phyloP scores from a whole-genome alignment of 345 rosid species.

The Dipteronia dyeriana region DNA sequence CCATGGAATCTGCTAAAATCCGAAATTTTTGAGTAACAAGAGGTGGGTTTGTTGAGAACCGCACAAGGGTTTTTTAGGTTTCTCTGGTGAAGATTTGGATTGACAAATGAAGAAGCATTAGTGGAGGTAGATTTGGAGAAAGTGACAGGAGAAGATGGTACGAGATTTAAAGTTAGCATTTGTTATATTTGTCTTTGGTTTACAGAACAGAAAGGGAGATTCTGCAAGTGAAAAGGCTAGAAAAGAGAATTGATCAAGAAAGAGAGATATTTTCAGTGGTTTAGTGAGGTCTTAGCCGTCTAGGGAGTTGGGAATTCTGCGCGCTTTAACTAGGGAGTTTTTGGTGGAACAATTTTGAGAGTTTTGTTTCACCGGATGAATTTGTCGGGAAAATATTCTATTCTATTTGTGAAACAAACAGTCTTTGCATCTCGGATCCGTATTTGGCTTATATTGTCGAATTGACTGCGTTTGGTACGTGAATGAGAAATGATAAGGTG shows the following conservation, averaged over 20 bases:
- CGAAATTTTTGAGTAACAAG: conserved; percentile 27
- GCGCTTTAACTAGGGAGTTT: background rate
- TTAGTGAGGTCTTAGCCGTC: background rate
- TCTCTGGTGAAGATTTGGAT: conserved; percentile 36
- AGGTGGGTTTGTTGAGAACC: conserved; percentile 30
- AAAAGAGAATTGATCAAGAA: background rate
- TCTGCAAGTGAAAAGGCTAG: conserved; percentile 19
- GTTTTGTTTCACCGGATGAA: background rate
- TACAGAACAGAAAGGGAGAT: conserved; percentile 7
- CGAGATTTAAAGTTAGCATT: conserved; percentile 61
- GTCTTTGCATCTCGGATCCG: background rate
- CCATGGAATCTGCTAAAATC: conserved; percentile 25
- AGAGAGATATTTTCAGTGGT: background rate
- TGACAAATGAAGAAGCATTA: conserved; percentile 28
- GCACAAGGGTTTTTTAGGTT: conserved; percentile 26
- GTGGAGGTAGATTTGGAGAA: conserved; percentile 41
- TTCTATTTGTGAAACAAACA: background rate
- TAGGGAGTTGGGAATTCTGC: background rate
- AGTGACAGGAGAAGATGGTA: conserved; percentile 44
- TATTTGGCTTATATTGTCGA: background rate
- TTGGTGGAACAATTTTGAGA: background rate
- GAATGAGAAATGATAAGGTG: too few species aligned
- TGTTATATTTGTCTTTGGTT: conserved; percentile 6
- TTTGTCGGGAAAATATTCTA: background rate
- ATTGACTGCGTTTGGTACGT: too few species aligned